Base-by-base conservation (phyloP, 2,329 filamentous ascomycete species). In the Ascochyta lentis region DNA sequence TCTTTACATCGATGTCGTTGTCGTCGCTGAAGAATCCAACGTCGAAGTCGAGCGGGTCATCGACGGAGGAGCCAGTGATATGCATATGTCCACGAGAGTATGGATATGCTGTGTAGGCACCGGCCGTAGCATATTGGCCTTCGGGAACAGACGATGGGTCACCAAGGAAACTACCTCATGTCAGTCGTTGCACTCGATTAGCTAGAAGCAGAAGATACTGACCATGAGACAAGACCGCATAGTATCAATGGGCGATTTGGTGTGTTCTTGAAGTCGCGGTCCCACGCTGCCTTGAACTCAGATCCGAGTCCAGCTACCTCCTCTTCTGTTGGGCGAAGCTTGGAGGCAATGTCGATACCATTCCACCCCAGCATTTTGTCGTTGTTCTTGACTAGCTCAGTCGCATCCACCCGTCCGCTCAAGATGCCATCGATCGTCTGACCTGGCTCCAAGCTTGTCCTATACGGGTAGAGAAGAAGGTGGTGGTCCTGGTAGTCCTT, bases 401-500 rank as follows among this genome's bases (percentile, higher is more conserved):
- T 68, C 4, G 81, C 76, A 27, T 81, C 76, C 2, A 78, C 72
- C 0, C 81, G 77, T 4, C 83, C 82, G 26, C 78, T 78, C 0
- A 83, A 65, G 7, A 87, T 75, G 1, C 75, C 78, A 55, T 88
- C 84, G n/a, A 86, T 62, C 37, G 83, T 86, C 58, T 85, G 79
- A 6, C 76, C 68, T 1, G 78, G 72, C 0, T 67, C 66, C 0
- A 84, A 67, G 12, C 68, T 76, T 1, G 80, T 79, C 44, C 77
- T 78, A 69, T 86, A 88, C 0, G 82, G 76, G 54, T 82, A 84
- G 0, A 83, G 63, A 0, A 83, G 58, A 1, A 87, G 71, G 38
- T 87, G 78, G 54, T 87, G 86, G 65, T 90, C 87, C 47, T 87
- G 80, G 16, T 89, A 79, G 70, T 89, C 86, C 55, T 82, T 83